phyloP scores from a whole-genome alignment of 2,329 filamentous ascomycete species.

The Pezicula rhizophila region DNA sequence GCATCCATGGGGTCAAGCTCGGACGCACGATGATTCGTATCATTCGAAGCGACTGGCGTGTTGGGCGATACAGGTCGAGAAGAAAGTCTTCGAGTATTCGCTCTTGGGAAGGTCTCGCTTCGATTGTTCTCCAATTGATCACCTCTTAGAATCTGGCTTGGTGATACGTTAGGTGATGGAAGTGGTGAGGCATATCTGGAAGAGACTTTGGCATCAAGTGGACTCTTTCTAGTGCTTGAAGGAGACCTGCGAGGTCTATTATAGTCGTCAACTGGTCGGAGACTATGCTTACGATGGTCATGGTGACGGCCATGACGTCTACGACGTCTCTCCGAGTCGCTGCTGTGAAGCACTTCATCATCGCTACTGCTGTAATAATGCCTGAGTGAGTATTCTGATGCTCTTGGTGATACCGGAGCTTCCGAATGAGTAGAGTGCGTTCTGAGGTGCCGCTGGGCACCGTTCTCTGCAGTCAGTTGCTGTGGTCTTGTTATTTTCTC shows the following conservation, averaged over 20 bases:
- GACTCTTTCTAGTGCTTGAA: conserved; percentile 19
- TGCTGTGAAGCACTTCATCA: conserved; percentile 21
- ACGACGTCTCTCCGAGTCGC: conserved; percentile 18
- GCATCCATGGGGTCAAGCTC: conserved; percentile 20
- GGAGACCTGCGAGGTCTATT: conserved; percentile 14
- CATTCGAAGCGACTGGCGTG: conserved; percentile 14
- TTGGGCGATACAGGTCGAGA: conserved; percentile 17
- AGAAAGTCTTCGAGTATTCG: conserved; percentile 5
- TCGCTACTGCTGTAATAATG: conserved; percentile 22
- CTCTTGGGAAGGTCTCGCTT: conserved; percentile 20
- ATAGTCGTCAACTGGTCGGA: conserved; percentile 12
- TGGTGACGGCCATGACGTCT: conserved; percentile 7
- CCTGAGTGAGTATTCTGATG: conserved; percentile 12
- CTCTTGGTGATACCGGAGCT: conserved; percentile 15
- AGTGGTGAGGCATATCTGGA: conserved; percentile 18
- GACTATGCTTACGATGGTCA: conserved; percentile 4
- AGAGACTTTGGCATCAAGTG: conserved; percentile 11
- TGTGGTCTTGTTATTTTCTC: conserved; percentile 20
- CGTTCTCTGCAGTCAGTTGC: conserved; percentile 18
- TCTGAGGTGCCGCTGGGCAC: conserved; percentile 13
- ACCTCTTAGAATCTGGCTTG: conserved; percentile 16
- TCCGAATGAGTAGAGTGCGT: conserved; percentile 12
- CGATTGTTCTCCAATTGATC: conserved; percentile 17
- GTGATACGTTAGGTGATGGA: conserved; percentile 23
- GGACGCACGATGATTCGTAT: conserved; percentile 10